Evolutionary conservation across 371 early-diverging fungal genomes (phyloP), one percentile per base, ranked within the genome.

Genomic region (Parasitella parasitica): DNA sequence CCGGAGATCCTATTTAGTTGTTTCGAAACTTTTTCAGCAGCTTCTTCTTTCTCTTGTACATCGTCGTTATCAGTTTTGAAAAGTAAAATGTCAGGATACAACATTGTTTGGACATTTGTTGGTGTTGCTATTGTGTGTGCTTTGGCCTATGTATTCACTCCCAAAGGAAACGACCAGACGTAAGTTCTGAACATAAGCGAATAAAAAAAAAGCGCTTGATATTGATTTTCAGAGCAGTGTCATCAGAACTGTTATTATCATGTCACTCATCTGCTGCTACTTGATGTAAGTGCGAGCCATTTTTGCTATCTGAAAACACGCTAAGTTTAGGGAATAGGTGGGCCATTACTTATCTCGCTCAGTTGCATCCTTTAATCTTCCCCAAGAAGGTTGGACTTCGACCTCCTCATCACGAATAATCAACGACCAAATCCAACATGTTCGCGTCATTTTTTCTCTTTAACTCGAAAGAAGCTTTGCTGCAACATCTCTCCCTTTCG

Each of bases 321-420:
- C 28, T 22, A 15, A n/a, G 24, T 35, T 13, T 27, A n/a, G 20
- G 16, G 12, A 39, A 26, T 70, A 89, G 88, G 86, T 90, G 91
- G 91, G 87, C 87, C 4, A 75, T 90, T 66, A 88, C 89, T 38
- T 90, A 90, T 62, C 67, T 90, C 59, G 89, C 89, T 27, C 91
- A 90, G 77, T 76, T 90, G 11, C 82, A 90, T 63, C 91, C 91
- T 28, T 70, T 90, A 50, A 76, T 90, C 46, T 70, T 75, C 39
- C 91, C 91, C 12, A 84, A 73, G 70, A 87, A 87, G 38, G 76
- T 74, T 61, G 86, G 87, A 72, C 75, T 90, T 64, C 76, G 86
- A 72, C 77, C 82, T 35, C 84, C 67, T 54, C 67, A 67, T 24
- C 65, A 65, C 30, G 54, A 65, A 64, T 59, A 64, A 64, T 46